Evolutionary conservation across 2,329 filamentous ascomycete genomes (phyloP).

Genomic region (Fusarium circinatum): DNA sequence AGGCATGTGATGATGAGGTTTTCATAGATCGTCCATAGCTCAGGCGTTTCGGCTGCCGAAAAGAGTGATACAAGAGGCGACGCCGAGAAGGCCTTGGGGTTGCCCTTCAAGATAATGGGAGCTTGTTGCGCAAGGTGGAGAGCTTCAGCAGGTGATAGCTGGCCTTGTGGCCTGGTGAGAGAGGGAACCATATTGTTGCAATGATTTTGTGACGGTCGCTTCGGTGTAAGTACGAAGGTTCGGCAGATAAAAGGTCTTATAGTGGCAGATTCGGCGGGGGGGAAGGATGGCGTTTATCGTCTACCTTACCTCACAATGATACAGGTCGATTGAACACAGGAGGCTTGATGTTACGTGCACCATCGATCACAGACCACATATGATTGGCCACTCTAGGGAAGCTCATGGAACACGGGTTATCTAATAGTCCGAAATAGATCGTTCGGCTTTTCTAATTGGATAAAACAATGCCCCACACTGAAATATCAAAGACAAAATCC

Average conservation of each 20-base stretch:
- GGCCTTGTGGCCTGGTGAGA: slow-evolving; percentile 66
- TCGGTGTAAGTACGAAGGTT: background rate
- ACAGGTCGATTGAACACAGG: slow-evolving; percentile 33
- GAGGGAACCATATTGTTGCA: slow-evolving; percentile 58
- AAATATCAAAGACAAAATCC: slow-evolving; percentile 39
- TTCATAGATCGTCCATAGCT: slow-evolving; percentile 87
- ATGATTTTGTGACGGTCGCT: slow-evolving; percentile 8
- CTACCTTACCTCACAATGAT: slow-evolving; percentile 21
- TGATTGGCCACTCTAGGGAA: slow-evolving; percentile 35
- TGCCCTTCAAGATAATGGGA: slow-evolving; percentile 64
- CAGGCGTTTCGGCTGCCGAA: slow-evolving; percentile 73
- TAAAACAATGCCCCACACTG: slow-evolving; percentile 2
- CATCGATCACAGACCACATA: background rate
- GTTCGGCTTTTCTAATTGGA: background rate
- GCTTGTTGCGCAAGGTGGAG: slow-evolving; percentile 70
- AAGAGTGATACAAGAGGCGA: slow-evolving; percentile 65
- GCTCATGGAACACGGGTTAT: slow-evolving; percentile 2
- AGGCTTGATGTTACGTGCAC: slow-evolving; percentile 29
- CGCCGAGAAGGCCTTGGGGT: slow-evolving; percentile 64
- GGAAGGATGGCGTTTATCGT: slow-evolving; percentile 8
- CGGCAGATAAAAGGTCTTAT: background rate
- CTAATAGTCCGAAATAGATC: background rate
- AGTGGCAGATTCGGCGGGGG: background rate
- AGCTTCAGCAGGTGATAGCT: slow-evolving; percentile 65
- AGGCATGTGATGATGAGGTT: slow-evolving; percentile 87